Percentiles rank a stretch among this genome's conserved stretches.
These are phyloP conservation scores for Backusella morwellensis DNA, from an alignment of 192 early-diverging fungal species.

Conservation along the genomic window DNA sequence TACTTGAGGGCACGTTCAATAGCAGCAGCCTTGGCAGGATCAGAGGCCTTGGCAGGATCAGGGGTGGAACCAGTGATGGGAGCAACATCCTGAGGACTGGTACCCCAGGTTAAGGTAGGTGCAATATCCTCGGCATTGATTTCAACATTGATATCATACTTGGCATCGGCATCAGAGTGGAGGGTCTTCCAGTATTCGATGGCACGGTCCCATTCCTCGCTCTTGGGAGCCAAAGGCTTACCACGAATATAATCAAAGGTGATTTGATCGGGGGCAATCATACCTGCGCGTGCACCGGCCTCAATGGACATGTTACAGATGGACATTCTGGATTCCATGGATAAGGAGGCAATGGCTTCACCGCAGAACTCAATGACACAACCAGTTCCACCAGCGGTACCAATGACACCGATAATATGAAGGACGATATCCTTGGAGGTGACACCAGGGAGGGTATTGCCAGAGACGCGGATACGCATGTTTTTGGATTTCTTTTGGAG, in stretches of 20 bases:
- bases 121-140: conserved; percentile 56
- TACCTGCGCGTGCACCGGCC: conserved; percentile 69
- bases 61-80: conserved; percentile 61
- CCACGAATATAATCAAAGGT: conserved; percentile 66
- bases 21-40: conserved; percentile 42
- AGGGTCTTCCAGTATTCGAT: conserved; percentile 62
- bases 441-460: conserved; percentile 48
- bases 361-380: conserved; percentile 70
- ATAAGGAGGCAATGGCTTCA: conserved; percentile 46
- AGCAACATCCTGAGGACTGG: conserved; percentile 64
- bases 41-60: conserved; percentile 46
- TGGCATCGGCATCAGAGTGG: conserved; percentile 56
- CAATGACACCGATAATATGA: conserved; percentile 68
- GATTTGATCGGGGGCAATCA: conserved; percentile 69
- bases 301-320: conserved; percentile 80
- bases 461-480: conserved; percentile 59
- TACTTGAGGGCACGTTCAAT: conserved; percentile 58
- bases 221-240: conserved; percentile 57
- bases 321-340: conserved; percentile 73
- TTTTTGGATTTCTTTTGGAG: conserved; percentile 69
- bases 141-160: conserved; percentile 61
- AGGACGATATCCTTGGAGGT: conserved; percentile 67
- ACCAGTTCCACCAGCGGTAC: conserved; percentile 71
- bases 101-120: conserved; percentile 71
- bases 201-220: conserved; percentile 56